phyloP scores from a whole-genome alignment of 331 rosid species.

The Acacia concinna region DNA sequence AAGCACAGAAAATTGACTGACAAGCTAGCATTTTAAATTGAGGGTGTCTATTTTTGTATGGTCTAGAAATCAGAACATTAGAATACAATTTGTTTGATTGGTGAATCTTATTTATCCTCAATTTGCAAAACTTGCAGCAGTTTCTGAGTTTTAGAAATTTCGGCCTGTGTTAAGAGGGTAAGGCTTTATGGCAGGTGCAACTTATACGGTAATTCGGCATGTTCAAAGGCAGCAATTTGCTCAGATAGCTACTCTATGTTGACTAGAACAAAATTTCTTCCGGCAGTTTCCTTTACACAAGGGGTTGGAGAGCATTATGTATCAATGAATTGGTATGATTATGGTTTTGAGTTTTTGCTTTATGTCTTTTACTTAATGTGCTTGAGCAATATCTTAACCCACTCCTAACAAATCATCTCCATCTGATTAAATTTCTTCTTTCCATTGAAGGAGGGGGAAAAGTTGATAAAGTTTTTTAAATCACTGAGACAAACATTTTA shows the following conservation, averaged over 20 bases:
- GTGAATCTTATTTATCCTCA: neutral
- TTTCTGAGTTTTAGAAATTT: neutral
- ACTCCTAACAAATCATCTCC: neutral
- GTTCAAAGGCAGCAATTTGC: neutral
- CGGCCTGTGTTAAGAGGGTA: neutral
- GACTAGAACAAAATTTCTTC: neutral
- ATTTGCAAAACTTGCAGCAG: neutral
- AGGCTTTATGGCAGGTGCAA: neutral
- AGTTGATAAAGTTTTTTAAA: neutral
- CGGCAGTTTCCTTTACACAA: neutral
- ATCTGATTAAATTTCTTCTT: neutral
- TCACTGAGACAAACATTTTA: neutral
- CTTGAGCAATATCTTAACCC: neutral
- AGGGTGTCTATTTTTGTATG: neutral
- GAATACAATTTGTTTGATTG: neutral
- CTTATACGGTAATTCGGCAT: neutral
- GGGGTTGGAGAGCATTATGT: neutral
- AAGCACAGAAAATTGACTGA: conserved; percentile 8
- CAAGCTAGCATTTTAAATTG: neutral
- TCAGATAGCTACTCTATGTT: neutral
- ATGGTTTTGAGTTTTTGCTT: neutral
- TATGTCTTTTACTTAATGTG: neutral
- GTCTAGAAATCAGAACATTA: neutral
- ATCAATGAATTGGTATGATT: neutral
- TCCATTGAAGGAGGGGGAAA: neutral